These are phyloP conservation scores for Thermomucor indicae-seudaticae DNA, from an alignment of 371 early-diverging fungal genomes.

Conservation along the genomic window DNA sequence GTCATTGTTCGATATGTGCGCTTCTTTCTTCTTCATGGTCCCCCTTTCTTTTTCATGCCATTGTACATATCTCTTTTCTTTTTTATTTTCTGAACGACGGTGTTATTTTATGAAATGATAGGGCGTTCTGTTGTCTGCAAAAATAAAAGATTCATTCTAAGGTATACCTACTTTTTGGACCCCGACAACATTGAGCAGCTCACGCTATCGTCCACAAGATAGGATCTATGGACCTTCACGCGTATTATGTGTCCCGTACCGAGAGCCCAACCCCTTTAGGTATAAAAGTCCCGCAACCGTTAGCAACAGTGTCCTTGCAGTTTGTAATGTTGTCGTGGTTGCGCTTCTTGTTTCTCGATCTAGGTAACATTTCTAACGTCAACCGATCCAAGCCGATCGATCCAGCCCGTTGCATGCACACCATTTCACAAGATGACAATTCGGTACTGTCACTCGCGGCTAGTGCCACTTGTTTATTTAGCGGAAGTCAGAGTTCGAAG, in stretches of 20 bases:
- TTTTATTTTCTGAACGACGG: too few relatives aligned
- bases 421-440: conserved; percentile 59
- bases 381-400: conserved; percentile 13
- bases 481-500: conserved; percentile 66
- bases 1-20: too few relatives aligned
- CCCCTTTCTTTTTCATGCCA: too few relatives aligned
- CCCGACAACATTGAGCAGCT: too few relatives aligned
- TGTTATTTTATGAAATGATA: too few relatives aligned
- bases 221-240: too few relatives aligned
- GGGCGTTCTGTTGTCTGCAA: too few relatives aligned
- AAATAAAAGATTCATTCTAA: too few relatives aligned
- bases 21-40: too few relatives aligned
- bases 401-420: conserved; percentile 50
- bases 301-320: not conserved
- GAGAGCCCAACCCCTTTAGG: conserved; percentile 11
- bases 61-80: too few relatives aligned
- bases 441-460: conserved; percentile 70
- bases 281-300: not conserved
- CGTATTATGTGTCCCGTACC: conserved; percentile 8
- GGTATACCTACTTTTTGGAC: too few relatives aligned
- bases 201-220: too few relatives aligned
- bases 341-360: not conserved
- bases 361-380: conserved; percentile 27
- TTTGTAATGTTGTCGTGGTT: not conserved
- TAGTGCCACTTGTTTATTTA: conserved; percentile 56